Evolutionary conservation across 2,329 filamentous ascomycete genomes (phyloP).

Genomic region (Ophiocordyceps unilateralis): DNA sequence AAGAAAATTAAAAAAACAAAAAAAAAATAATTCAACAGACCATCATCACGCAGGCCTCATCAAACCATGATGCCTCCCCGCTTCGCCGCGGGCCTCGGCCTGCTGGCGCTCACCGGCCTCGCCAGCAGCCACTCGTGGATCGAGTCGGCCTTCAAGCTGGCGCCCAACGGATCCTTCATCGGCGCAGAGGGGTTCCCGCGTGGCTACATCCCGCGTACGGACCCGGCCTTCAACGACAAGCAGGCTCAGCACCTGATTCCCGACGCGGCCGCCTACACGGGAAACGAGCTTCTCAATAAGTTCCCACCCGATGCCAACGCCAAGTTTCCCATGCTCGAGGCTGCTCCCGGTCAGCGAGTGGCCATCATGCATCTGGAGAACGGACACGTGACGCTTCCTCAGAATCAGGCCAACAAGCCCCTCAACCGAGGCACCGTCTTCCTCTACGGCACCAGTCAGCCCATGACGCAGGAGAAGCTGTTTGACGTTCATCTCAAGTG

Average conservation of each 20-base stretch:
- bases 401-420: slow-evolving; percentile 40
- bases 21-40: background rate
- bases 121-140: slow-evolving; percentile 61
- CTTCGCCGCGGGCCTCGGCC: slow-evolving; percentile 6
- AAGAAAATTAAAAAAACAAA: background rate
- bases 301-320: too few relatives aligned
- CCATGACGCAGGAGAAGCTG: slow-evolving; percentile 30
- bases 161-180: slow-evolving; percentile 54
- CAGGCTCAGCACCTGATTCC: slow-evolving; percentile 49
- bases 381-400: slow-evolving; percentile 50
- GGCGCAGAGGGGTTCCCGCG: slow-evolving; percentile 60
- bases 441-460: slow-evolving; percentile 52
- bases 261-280: slow-evolving; percentile 37
- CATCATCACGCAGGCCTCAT: too few relatives aligned
- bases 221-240: slow-evolving; percentile 37
- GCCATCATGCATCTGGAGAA: slow-evolving; percentile 58
- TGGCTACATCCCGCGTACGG: slow-evolving; percentile 42
- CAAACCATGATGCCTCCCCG: background rate
- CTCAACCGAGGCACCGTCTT: slow-evolving; percentile 53
- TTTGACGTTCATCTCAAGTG: slow-evolving; percentile 58
- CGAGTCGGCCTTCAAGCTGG: slow-evolving; percentile 56
- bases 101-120: slow-evolving; percentile 13
- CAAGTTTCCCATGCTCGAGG: slow-evolving; percentile 41
- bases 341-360: slow-evolving; percentile 42
- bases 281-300: slow-evolving; percentile 32